Conservation (phyloP, 345 rosid species). For the Sisymbrium irio region DNA sequence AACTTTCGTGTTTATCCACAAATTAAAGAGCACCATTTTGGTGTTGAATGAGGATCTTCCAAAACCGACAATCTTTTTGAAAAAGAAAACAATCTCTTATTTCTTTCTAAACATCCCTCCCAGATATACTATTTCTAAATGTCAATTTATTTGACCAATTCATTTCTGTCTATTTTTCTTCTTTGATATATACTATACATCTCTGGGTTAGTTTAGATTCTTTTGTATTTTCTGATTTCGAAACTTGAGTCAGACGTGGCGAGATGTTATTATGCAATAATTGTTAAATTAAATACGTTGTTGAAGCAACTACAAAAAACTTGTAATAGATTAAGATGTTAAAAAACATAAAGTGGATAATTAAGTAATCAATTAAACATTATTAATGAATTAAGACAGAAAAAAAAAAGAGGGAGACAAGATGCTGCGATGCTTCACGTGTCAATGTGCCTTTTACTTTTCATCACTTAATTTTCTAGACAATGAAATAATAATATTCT, state of each 20-base stretch:
- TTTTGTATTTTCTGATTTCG: background rate
- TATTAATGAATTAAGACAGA: background rate
- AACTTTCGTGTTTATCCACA: background rate
- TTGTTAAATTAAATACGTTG: background rate
- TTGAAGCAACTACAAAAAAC: background rate
- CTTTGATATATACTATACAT: background rate
- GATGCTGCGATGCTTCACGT: conserved; percentile 36
- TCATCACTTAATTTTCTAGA: background rate
- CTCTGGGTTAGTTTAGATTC: background rate
- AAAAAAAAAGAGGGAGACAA: conserved; percentile 19
- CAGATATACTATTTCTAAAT: background rate
- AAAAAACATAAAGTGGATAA: conserved; percentile 6
- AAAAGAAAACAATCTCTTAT: too few relatives aligned
- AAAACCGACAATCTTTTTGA: background rate
- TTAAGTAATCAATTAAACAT: background rate
- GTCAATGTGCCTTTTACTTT: conserved; percentile 36
- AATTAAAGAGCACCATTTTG: background rate
- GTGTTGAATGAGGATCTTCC: background rate
- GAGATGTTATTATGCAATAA: conserved; percentile 21
- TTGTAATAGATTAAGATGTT: background rate
- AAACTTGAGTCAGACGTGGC: conserved; percentile 18
- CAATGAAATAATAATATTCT: background rate
- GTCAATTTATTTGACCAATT: background rate
- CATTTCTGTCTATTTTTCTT: background rate
- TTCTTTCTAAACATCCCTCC: background rate